Base-by-base conservation (phyloP, 805 yeast genomes). In the Lachancea fermentati region DNA sequence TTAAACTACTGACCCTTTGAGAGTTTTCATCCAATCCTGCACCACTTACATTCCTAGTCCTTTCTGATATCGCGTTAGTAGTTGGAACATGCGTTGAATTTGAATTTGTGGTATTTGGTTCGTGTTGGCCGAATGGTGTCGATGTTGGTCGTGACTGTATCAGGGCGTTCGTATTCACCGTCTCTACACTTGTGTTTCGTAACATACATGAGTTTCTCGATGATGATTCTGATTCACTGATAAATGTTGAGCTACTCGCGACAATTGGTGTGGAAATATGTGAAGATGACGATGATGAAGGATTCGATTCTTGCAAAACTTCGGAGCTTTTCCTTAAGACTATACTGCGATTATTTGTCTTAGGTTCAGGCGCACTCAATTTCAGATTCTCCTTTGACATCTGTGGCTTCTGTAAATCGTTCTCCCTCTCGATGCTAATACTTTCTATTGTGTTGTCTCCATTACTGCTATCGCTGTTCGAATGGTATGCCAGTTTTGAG, bases 151-250 rank as follows among this genome's bases (percentile, higher is more conserved):
- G 19, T 14, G 34, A 30, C 7, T 24, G 32, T 19, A 35, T 12
- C 5, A 43, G 19, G 4, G 37, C 28, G 17, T 36, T 38, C 6
- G 46, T 43, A 13, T 35, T 39, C 14, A 43, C 38, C 14, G 46
- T 43, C 8, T 43, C 46, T 4, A 30, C 14, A 25, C 46, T 43
- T 14, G 40, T 30, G 30, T 37, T 31, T 4, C 26, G 26, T 22
- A 22, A 11, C 11, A 22, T 22, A 22, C 7, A 22, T 22, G 26
- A 22, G 7, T 22, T 7, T 7, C 26, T 11, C 7, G 26, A 22
- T 22, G 26, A 22, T 22, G 26, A 22, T 7, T 11, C 26, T 22
- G 26, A 22, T 22, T 22, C 9, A 11, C 26, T 22, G 11, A 22
- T 11, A 22, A 22, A 22, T 22, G 26, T 7, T 11, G 26, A 11